Percentiles rank a stretch among this genome's conserved stretches.
Evolutionary conservation across 2,329 filamentous ascomycete species (phyloP).

Genomic region (Cladosporium halotolerans): DNA sequence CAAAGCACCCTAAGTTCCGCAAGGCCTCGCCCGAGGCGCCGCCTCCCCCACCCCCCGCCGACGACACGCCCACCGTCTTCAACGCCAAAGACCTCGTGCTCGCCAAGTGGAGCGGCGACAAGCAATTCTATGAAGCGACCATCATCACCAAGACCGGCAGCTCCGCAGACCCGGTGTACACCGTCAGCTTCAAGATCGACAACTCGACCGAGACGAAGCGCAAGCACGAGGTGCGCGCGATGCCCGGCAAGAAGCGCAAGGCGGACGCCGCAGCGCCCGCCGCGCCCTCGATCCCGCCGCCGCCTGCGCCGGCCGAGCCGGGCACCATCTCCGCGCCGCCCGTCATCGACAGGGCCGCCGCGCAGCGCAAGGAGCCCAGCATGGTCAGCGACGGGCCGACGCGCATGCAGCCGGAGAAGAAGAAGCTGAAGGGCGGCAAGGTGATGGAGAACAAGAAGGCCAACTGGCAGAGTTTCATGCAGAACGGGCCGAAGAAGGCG

Average conservation of each 20-base stretch:
- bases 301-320: slow-evolving; percentile 34
- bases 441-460: slow-evolving; percentile 84
- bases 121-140: slow-evolving; percentile 81
- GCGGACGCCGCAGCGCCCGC: slow-evolving; percentile 60
- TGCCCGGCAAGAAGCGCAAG: slow-evolving; percentile 59
- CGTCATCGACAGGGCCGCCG: slow-evolving; percentile 59
- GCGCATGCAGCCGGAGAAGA: slow-evolving; percentile 47
- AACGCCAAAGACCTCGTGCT: slow-evolving; percentile 84
- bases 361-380: slow-evolving; percentile 56
- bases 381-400: slow-evolving; percentile 54
- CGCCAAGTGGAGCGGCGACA: slow-evolving; percentile 91
- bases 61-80: slow-evolving; percentile 50
- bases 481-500: slow-evolving; percentile 50
- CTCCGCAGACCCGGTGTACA: slow-evolving; percentile 82
- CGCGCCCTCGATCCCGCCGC: slow-evolving; percentile 32
- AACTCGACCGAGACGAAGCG: slow-evolving; percentile 68
- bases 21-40: slow-evolving; percentile 24
- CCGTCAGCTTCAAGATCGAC: slow-evolving; percentile 92
- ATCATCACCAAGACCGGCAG: slow-evolving; percentile 94
- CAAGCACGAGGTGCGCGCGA: slow-evolving; percentile 74
- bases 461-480: slow-evolving; percentile 91
- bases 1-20: slow-evolving; percentile 66
- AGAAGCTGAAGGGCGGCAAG: slow-evolving; percentile 82
- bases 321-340: slow-evolving; percentile 60
- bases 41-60: slow-evolving; percentile 32